A percentile compares a stretch with the other conserved stretches of the same genome.
Evolutionary conservation across 129 eudicot genomes (phyloP).

Genomic region (Pittosporum tobira): DNA sequence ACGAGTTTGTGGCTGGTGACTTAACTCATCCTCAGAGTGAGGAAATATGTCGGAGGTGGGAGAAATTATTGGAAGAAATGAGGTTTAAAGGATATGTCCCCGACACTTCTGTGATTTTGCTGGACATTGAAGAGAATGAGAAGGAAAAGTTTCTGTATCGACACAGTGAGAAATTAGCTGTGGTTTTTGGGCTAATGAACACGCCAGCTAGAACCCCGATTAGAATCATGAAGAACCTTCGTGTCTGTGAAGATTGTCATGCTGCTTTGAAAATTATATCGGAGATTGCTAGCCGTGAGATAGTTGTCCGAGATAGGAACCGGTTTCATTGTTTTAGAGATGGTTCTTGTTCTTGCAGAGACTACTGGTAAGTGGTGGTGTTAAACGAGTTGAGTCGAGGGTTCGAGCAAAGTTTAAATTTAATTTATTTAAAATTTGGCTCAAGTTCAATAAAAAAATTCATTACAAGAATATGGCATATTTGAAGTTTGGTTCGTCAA

Average conservation of each 20-base stretch:
- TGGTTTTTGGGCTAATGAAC: conserved; percentile 45
- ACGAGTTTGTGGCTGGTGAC: conserved; percentile 49
- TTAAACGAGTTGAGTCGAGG: no score
- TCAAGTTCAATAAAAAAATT: no score
- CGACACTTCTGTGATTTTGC: conserved; percentile 34
- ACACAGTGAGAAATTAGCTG: conserved; percentile 52
- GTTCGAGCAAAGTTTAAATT: no score
- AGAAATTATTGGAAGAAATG: conserved; percentile 28
- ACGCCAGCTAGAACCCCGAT: conserved; percentile 29
- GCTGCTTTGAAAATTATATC: conserved; percentile 48
- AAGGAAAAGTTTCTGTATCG: conserved; percentile 32
- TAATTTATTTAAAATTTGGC: no score
- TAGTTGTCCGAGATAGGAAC: conserved; percentile 44
- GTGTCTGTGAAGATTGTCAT: conserved; percentile 60
- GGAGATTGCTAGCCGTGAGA: conserved; percentile 34
- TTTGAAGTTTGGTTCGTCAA: no score
- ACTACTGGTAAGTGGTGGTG: conserved; percentile 45
- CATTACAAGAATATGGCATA: no score
- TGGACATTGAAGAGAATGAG: conserved; percentile 43
- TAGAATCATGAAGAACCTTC: conserved; percentile 47
- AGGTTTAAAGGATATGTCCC: conserved; percentile 39
- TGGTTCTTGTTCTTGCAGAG: conserved; percentile 49
- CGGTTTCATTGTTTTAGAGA: conserved; percentile 46
- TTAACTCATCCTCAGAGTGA: conserved; percentile 22
- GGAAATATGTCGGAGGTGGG: conserved; percentile 27